Evolutionary conservation across 2,329 filamentous ascomycete genomes (phyloP).

Genomic region (Fusarium sp.): DNA sequence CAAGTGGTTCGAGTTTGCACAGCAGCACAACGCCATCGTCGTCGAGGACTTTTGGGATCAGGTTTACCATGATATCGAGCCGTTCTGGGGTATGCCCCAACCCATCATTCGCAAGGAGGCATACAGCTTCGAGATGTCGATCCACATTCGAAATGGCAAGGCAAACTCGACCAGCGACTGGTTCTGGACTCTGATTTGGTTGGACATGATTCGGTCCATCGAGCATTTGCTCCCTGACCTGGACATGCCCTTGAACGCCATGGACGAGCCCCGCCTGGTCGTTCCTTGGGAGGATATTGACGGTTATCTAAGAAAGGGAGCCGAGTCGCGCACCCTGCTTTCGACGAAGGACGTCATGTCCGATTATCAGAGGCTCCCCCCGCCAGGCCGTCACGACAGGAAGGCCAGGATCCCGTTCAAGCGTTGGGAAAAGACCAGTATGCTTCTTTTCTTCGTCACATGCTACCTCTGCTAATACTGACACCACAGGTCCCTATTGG

Average conservation of each 20-base stretch:
- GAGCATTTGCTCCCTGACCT: conserved; percentile 74
- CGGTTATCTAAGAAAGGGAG: conserved; percentile 67
- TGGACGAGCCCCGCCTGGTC: conserved; percentile 78
- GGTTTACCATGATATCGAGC: conserved; percentile 73
- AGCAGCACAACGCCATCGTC: conserved; percentile 66
- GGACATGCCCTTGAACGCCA: conserved; percentile 77
- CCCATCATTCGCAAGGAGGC: conserved; percentile 67
- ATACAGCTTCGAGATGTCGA: conserved; percentile 72
- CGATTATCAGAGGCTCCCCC: conserved; percentile 61
- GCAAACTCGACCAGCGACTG: conserved; percentile 68
- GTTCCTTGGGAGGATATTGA: conserved; percentile 76
- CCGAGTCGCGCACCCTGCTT: conserved; percentile 62
- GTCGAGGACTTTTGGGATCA: conserved; percentile 77
- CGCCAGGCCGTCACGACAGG: conserved; percentile 55
- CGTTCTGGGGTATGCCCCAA: conserved; percentile 70
- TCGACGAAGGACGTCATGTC: conserved; percentile 61
- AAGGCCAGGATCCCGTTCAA: conserved; percentile 57
- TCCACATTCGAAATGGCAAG: conserved; percentile 68
- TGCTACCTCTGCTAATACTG: conserved; percentile 15
- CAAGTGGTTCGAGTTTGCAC: conserved; percentile 72
- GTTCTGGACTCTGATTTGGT: conserved; percentile 73
- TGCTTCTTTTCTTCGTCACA: conserved; percentile 29
- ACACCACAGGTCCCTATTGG: conserved; percentile 67
- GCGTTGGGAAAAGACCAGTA: conserved; percentile 68
- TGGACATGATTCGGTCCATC: conserved; percentile 68